Percentiles rank a stretch among this genome's conserved stretches.
These are phyloP conservation scores for Tricholoma matsutake DNA, from an alignment of 768 basidiomycete genomes.

Conservation along the genomic window DNA sequence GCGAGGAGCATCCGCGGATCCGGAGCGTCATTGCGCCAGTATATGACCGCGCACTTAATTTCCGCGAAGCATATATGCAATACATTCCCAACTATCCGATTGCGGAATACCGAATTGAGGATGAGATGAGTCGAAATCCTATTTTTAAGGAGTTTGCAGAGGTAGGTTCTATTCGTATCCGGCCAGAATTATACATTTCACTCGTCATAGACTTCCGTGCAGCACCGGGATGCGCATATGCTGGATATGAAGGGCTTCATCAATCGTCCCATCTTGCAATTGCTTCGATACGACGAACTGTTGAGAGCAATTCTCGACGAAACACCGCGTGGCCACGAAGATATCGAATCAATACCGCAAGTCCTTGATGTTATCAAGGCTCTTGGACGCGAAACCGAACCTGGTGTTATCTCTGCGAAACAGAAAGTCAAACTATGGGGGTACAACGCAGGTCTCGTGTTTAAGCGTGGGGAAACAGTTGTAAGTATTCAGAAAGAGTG, in stretches of 20 bases:
- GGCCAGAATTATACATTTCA: constrained; percentile 17
- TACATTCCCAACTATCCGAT: constrained; percentile 93
- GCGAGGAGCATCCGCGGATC: constrained; percentile 82
- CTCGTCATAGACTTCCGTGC: constrained; percentile 35
- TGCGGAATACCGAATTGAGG: constrained; percentile 82
- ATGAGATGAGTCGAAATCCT: constrained; percentile 79
- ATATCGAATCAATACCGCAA: constrained; percentile 75
- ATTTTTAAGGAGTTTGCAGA: constrained; percentile 80
- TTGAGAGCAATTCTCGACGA: constrained; percentile 79
- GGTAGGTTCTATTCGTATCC: constrained; percentile 32
- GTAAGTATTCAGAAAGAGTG: constrained; percentile 29
- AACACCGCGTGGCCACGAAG: constrained; percentile 71
- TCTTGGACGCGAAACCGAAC: constrained; percentile 83
- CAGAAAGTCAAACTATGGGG: constrained; percentile 89
- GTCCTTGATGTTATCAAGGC: constrained; percentile 88
- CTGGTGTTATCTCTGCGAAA: constrained; percentile 80
- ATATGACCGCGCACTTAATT: constrained; percentile 86
- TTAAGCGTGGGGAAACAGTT: constrained; percentile 73
- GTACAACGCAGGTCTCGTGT: constrained; percentile 72
- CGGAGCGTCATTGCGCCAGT: constrained; percentile 81
- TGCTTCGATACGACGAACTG: constrained; percentile 84
- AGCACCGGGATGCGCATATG: constrained; percentile 75
- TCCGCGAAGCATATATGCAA: constrained; percentile 89
- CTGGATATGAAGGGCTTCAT: constrained; percentile 92
- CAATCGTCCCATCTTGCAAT: constrained; percentile 83